phyloP scores from a whole-genome alignment of 371 early-diverging fungal species.

The Umbelopsis sp. region DNA sequence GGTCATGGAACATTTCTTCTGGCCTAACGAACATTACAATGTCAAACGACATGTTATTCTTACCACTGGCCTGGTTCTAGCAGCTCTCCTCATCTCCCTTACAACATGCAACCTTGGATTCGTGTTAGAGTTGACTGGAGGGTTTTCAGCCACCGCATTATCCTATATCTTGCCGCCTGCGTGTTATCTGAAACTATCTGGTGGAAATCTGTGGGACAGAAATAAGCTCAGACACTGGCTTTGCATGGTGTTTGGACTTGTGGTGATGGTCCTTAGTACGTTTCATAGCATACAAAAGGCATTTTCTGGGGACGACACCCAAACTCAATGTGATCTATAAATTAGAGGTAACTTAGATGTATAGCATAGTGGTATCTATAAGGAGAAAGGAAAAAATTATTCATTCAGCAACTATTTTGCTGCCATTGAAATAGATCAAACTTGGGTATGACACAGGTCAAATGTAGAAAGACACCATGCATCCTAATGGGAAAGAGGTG shows the following conservation, averaged over 20 bases:
- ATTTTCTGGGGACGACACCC: slow-evolving; percentile 13
- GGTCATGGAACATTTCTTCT: slow-evolving; percentile 68
- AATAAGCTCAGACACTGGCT: slow-evolving; percentile 66
- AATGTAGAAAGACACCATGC: slow-evolving; percentile 2
- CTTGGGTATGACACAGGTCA: background rate
- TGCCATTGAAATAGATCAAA: slow-evolving; percentile 1
- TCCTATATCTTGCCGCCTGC: slow-evolving; percentile 79
- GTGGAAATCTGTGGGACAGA: slow-evolving; percentile 50
- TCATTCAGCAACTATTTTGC: background rate
- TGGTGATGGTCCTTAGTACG: slow-evolving; percentile 72
- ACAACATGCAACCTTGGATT: slow-evolving; percentile 75
- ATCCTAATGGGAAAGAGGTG: background rate
- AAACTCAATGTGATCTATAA: slow-evolving; percentile 14
- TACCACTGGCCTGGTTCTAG: slow-evolving; percentile 64
- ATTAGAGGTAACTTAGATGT: background rate
- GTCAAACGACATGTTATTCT: slow-evolving; percentile 58
- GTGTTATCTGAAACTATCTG: slow-evolving; percentile 67
- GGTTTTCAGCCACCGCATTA: slow-evolving; percentile 77
- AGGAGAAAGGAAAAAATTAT: background rate
- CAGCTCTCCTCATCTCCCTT: slow-evolving; percentile 62
- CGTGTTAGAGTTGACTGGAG: slow-evolving; percentile 79
- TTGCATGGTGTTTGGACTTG: slow-evolving; percentile 66
- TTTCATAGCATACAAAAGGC: slow-evolving; percentile 49
- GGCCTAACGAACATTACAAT: slow-evolving; percentile 52
- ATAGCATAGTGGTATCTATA: background rate